Evolutionary conservation across 768 basidiomycete genomes (phyloP).

Genomic region (Podaxis carcinomalis): DNA sequence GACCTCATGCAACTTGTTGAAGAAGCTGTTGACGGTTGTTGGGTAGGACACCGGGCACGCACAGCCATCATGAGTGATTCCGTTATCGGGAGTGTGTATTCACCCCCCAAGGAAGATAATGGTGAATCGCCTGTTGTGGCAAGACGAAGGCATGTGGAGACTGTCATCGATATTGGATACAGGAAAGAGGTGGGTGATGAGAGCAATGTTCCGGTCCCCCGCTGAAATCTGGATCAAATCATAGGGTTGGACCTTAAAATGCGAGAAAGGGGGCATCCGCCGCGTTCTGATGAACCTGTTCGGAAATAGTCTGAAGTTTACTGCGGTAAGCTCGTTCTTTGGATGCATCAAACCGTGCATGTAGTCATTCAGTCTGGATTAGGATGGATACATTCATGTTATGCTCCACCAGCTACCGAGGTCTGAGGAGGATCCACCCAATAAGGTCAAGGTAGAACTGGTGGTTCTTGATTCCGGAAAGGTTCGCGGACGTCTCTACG

Average conservation of each 20-base stretch:
- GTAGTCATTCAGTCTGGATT: conserved; percentile 3
- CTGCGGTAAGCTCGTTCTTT: conserved; percentile 46
- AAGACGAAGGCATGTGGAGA: conserved; percentile 63
- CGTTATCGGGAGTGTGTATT: conserved; percentile 90
- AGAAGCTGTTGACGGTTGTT: conserved; percentile 89
- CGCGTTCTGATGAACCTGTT: conserved; percentile 93
- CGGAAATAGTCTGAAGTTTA: conserved; percentile 93
- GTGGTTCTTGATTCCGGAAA: conserved; percentile 89
- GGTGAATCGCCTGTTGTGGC: conserved; percentile 34
- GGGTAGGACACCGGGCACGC: conserved; percentile 88
- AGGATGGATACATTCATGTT: conserved; percentile 89
- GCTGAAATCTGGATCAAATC: neutral
- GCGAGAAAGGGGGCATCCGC: conserved; percentile 90
- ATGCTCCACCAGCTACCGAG: conserved; percentile 68
- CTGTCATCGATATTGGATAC: conserved; percentile 81
- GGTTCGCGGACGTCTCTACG: conserved; percentile 29
- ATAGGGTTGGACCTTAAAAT: conserved; percentile 83
- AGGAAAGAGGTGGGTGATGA: conserved; percentile 51
- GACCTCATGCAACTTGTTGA: conserved; percentile 81
- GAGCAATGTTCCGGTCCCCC: neutral
- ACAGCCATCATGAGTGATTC: conserved; percentile 63
- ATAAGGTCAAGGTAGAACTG: conserved; percentile 74
- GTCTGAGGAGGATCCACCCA: conserved; percentile 45
- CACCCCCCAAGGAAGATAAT: conserved; percentile 65
- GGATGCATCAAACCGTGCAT: neutral